Evolutionary conservation across 1,284 basidiomycete species (phyloP).

Genomic region (Rhodotorula sp.): DNA sequence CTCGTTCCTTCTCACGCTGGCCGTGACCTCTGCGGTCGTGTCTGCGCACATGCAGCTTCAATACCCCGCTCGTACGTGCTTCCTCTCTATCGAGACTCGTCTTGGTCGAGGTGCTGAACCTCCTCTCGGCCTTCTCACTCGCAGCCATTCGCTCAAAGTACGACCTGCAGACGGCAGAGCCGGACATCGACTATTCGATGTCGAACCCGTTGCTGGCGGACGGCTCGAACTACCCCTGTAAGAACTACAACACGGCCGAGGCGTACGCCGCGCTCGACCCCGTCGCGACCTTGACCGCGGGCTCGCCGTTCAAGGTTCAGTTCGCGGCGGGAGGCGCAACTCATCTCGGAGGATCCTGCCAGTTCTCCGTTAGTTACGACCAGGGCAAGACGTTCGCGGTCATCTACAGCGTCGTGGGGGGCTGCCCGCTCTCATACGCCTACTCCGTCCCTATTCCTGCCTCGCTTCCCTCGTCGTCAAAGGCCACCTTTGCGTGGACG

Average conservation of each 20-base stretch:
- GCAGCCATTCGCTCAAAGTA: conserved; percentile 35
- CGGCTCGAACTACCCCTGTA: conserved; percentile 51
- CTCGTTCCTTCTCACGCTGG: conserved; percentile 5
- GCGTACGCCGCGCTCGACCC: conserved; percentile 44
- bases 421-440: conserved; percentile 46
- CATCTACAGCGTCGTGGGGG: conserved; percentile 50
- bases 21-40: conserved; percentile 1
- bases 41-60: conserved; percentile 23
- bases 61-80: conserved; percentile 27
- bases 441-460: conserved; percentile 48
- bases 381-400: conserved; percentile 51
- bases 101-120: not conserved
- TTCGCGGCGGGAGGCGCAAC: conserved; percentile 45
- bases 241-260: conserved; percentile 48
- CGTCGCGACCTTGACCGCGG: conserved; percentile 46
- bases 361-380: conserved; percentile 51
- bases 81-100: too few relatives aligned
- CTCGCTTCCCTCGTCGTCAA: conserved; percentile 47
- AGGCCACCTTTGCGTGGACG: conserved; percentile 52
- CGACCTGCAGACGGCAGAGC: conserved; percentile 41
- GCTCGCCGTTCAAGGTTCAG: conserved; percentile 44
- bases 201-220: conserved; percentile 48
- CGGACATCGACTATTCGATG: conserved; percentile 50
- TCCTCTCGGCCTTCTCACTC: too few relatives aligned
- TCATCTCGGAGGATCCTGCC: conserved; percentile 52